phyloP scores from a whole-genome alignment of 495 filamentous ascomycete genomes.

The Tuber indicum region DNA sequence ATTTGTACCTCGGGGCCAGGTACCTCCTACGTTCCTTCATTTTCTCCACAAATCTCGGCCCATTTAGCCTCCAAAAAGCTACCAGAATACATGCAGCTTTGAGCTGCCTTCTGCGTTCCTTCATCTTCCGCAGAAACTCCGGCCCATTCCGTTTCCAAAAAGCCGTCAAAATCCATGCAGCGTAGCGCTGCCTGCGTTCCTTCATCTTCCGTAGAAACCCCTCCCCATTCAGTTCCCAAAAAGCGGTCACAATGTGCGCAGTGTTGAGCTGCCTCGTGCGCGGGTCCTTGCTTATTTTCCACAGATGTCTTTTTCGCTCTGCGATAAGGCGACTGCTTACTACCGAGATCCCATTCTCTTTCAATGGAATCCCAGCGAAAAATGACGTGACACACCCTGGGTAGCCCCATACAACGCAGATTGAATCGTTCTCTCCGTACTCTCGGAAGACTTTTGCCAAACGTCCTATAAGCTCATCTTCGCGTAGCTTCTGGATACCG shows the following conservation, averaged over 20 bases:
- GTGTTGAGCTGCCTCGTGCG: background rate
- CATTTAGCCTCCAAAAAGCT: conserved; percentile 6
- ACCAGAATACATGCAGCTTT: conserved; percentile 7
- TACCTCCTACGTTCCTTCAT: background rate
- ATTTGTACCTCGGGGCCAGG: background rate
- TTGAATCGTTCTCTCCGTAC: background rate
- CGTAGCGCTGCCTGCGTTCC: background rate
- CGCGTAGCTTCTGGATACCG: background rate
- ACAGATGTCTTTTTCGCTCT: background rate
- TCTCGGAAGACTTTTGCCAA: background rate
- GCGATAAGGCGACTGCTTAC: background rate
- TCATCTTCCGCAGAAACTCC: conserved; percentile 7
- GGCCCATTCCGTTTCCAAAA: conserved; percentile 14
- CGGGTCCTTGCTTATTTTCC: background rate
- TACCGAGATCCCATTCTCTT: background rate
- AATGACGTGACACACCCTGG: background rate
- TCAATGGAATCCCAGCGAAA: conserved; percentile 11
- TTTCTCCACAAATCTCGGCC: background rate
- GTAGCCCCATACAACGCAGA: background rate
- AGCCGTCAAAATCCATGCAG: background rate
- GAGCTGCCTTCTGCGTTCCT: background rate
- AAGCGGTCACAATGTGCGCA: background rate
- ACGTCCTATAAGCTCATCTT: background rate
- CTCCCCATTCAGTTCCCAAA: background rate
- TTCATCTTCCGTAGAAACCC: conserved; percentile 3